Evolutionary conservation across 2,329 filamentous ascomycete genomes (phyloP).

Genomic region (Colletotrichum tamarilloi): DNA sequence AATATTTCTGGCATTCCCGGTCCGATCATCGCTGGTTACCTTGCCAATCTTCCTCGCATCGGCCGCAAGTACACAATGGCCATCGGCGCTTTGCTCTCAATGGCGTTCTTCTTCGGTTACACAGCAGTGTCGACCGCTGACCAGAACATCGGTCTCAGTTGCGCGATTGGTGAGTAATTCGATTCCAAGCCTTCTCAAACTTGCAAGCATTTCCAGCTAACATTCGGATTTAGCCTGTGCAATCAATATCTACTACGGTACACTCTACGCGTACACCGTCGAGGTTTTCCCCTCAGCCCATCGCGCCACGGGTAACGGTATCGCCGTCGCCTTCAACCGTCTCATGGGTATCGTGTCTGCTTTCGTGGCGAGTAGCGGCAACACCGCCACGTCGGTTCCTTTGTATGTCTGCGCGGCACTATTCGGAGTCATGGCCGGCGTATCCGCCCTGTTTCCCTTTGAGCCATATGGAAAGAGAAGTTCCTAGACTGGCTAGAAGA

Average conservation of each 20-base stretch:
- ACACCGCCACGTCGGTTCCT: constrained; percentile 71
- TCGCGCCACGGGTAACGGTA: constrained; percentile 79
- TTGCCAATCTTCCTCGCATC: constrained; percentile 69
- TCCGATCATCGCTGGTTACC: constrained; percentile 74
- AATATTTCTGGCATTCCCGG: constrained; percentile 76
- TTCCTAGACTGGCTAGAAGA: constrained; percentile 42
- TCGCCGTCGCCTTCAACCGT: constrained; percentile 77
- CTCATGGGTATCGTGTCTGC: constrained; percentile 81
- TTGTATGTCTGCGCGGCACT: constrained; percentile 77
- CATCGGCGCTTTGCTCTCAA: constrained; percentile 73
- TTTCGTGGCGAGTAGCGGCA: constrained; percentile 71
- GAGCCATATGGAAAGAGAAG: constrained; percentile 72
- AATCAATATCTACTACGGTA: constrained; percentile 79
- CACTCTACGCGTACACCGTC: constrained; percentile 72
- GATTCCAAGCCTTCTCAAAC: neutral
- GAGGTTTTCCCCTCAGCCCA: constrained; percentile 75
- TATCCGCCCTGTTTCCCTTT: constrained; percentile 71
- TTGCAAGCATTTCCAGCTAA: neutral
- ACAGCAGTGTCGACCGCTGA: constrained; percentile 71
- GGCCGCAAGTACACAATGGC: constrained; percentile 74
- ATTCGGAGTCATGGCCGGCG: constrained; percentile 69
- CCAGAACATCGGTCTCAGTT: constrained; percentile 76
- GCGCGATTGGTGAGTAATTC: constrained; percentile 55
- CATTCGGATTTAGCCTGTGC: constrained; percentile 63
- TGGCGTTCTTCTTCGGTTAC: constrained; percentile 81